Base-by-base conservation (phyloP, 306 rosid genomes). In the Vachellia pachyceras region DNA sequence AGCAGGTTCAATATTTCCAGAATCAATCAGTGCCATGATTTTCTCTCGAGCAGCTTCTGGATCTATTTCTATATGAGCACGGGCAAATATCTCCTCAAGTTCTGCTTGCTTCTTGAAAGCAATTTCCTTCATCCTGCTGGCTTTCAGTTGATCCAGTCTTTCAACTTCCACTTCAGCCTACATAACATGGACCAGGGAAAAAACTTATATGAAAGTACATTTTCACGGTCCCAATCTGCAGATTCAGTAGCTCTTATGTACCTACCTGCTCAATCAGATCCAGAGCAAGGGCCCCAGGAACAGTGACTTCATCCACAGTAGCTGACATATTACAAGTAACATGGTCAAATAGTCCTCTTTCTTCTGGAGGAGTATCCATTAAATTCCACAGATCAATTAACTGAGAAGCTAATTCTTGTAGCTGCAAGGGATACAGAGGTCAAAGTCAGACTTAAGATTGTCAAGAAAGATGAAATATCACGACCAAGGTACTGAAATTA, bases 91-190 rank as follows among this genome's bases (percentile, higher is more conserved):
- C 75, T 89, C 98, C 65, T 96, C 97, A 44, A 96, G 99, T 85
- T 96, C 99, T 69, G 86, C 25, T 82, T 96, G 99, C 87, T 89
- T 96, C 86, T 96, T 96, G 76, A 96, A 94, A 55, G 98, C 99
- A 87, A 96, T 96, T 87, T 96, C 99, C 87, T 94, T 96, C 99
- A 96, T 96, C 91, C 95, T 90, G 84, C 99, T 93, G 40, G 97
- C 90, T 84, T 96, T 96, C 82, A 96, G 91, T 86, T 87, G 94
- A 90, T 96, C 99, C 81, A 96, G 97, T 86, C 99, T 90, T 83
- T 92, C 99, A 76, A 96, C 99, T 90, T 96, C 99, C 47, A 93
- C 97, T 87, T 94, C 99, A 76, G 99, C 95, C 99, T 95, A 82
- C 69, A 82, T 22, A 76, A 84, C 37, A 70, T 37, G 69, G 46